Evolutionary conservation across 1,284 basidiomycete species (phyloP).

Genomic region (Inonotus obliquus): DNA sequence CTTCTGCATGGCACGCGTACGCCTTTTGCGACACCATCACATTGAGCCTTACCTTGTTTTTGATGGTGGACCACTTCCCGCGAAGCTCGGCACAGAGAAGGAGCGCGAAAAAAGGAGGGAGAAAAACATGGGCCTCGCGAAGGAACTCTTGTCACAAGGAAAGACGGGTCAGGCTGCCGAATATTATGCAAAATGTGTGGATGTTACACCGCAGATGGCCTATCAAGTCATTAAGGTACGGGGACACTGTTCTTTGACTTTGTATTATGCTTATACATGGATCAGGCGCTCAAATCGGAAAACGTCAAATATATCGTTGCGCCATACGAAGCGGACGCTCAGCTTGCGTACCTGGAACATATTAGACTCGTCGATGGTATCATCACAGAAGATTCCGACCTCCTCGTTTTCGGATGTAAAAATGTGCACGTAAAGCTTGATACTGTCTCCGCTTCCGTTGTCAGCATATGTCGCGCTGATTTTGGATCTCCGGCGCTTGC

Average conservation of each 20-base stretch:
- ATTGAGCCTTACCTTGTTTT: constrained; percentile 94
- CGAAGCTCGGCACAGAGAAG: constrained; percentile 87
- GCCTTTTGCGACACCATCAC: constrained; percentile 79
- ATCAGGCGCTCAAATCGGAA: constrained; percentile 78
- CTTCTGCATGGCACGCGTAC: constrained; percentile 91
- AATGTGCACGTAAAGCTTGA: constrained; percentile 88
- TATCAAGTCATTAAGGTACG: constrained; percentile 93
- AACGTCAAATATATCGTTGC: constrained; percentile 86
- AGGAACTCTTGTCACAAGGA: constrained; percentile 72
- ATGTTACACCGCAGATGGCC: constrained; percentile 97
- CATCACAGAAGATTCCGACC: constrained; percentile 97
- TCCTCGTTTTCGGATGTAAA: constrained; percentile 94
- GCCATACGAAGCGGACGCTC: constrained; percentile 98
- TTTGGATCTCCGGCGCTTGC: constrained; percentile 64
- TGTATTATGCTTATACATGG: not conserved
- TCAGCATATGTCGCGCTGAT: constrained; percentile 74
- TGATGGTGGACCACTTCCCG: constrained; percentile 93
- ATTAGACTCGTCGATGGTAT: constrained; percentile 85
- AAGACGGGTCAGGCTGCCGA: constrained; percentile 81
- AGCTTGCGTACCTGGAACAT: constrained; percentile 90
- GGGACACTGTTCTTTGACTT: not conserved
- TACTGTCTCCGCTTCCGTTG: constrained; percentile 64
- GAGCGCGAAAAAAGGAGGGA: constrained; percentile 72
- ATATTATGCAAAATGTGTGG: constrained; percentile 85
- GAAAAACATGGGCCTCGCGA: constrained; percentile 66